Base-by-base conservation (phyloP, 768 basidiomycete species). In the Pisolithus sp. region DNA sequence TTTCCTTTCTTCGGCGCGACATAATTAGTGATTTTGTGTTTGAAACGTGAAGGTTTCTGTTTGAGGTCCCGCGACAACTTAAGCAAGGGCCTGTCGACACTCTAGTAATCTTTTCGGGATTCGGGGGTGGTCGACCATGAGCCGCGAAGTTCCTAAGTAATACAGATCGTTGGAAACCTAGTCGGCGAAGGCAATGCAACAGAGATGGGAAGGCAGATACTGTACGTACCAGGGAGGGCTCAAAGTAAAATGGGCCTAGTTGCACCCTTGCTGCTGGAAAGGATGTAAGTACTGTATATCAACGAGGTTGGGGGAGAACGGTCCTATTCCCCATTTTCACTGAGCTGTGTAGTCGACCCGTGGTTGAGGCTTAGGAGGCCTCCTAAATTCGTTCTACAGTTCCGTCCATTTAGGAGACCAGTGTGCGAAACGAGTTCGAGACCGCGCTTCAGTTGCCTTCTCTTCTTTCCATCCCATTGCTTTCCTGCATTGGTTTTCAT, bases 61-160 rank as follows among this genome's bases (percentile, higher is more conserved):
- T 54, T 64, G 52, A 58, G 60, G 24, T 68, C 65, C 52, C 78
- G 70, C 0, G 59, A 59, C 8, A 92, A 71, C 12, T 65, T 64
- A 23, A 87, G 62, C 60, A 82, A 78, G 0, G n/a, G 88, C 74
- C 0, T 88, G 86, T 1, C 57, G 57, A 49, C 76, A 57, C 0
- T 46, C 40, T 3, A 51, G 36, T 6, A 86, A 70, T 8, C 60
- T 64, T n/a, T 77, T 77, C 0, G 83, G 81, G 13, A 85, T 74
- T 41, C 67, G 67, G 1, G 83, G 81, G 63, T 82, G 89, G 55
- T 81, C 77, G 2, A 59, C 49, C 59, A 75, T 71, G 5, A 89
- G 76, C 53, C 79, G 74, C n/a, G n/a, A n/a, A n/a, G n/a, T 21
- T 73, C 70, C 81, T 83, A 50, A 6, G 26, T 7, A 5, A n/a